Conservation (phyloP, 441 rosid genomes). For the Bocquillonia castaneifolia region DNA sequence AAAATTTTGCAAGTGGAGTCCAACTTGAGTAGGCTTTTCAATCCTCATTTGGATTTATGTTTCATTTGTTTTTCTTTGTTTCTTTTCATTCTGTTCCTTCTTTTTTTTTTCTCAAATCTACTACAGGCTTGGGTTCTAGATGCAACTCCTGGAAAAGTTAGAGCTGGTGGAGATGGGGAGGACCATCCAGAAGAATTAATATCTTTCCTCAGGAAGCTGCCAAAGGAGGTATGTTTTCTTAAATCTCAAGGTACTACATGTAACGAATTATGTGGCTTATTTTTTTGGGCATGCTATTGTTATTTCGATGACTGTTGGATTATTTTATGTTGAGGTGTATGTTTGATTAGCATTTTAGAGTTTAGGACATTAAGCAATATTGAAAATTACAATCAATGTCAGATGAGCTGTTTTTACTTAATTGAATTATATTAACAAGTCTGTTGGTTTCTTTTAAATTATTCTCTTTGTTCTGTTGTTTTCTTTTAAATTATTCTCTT, state of each 20-base stretch:
- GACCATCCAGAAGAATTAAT: slow-evolving; percentile 88
- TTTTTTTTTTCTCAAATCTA: not conserved
- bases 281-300: not conserved
- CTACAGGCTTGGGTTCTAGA: slow-evolving; percentile 88
- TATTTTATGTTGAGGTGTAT: not conserved
- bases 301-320: not conserved
- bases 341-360: not conserved
- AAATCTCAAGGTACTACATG: not conserved
- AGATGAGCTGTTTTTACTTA: not conserved
- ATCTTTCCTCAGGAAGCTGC: slow-evolving; percentile 59
- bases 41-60: not conserved
- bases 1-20: not conserved
- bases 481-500: not conserved
- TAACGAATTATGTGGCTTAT: not conserved
- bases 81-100: not conserved
- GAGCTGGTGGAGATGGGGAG: slow-evolving; percentile 80
- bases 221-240: slow-evolving; percentile 52
- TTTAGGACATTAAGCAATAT: not conserved
- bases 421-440: too few relatives aligned
- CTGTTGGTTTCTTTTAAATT: too few relatives aligned
- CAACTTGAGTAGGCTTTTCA: not conserved
- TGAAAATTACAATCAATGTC: not conserved
- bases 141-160: slow-evolving; percentile 95
- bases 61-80: slow-evolving; percentile 1
- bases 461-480: not conserved